phyloP scores from a whole-genome alignment of 1,284 basidiomycete genomes.

The Sutorius eximius region DNA sequence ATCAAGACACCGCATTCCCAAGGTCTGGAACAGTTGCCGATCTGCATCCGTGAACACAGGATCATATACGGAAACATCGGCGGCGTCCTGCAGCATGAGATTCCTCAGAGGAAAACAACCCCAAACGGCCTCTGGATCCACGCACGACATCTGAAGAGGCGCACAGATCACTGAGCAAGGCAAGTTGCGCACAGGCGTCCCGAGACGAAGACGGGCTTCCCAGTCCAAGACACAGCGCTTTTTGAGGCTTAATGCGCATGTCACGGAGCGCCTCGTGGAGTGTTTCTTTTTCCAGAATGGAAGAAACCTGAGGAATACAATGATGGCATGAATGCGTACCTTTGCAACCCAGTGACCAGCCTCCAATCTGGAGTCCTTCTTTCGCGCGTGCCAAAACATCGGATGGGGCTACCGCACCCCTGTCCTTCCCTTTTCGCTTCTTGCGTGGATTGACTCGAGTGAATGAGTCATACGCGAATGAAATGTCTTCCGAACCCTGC shows the following conservation, averaged over 20 bases:
- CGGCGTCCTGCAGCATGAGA: conserved; percentile 41
- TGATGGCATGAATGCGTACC: conserved; percentile 23
- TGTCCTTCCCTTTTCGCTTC: conserved; percentile 31
- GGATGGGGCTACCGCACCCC: conserved; percentile 25
- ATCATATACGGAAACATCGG: conserved; percentile 59
- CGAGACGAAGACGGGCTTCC: conserved; percentile 63
- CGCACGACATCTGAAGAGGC: conserved; percentile 56
- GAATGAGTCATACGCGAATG: conserved; percentile 41
- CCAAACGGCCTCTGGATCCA: conserved; percentile 21
- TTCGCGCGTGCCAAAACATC: conserved; percentile 38
- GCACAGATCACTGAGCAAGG: conserved; percentile 58
- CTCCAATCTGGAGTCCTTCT: conserved; percentile 37
- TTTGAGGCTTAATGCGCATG: conserved; percentile 21
- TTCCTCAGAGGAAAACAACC: not conserved
- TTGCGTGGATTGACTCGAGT: conserved; percentile 43
- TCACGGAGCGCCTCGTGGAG: conserved; percentile 36
- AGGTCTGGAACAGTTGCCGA: conserved; percentile 46
- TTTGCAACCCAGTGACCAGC: conserved; percentile 46
- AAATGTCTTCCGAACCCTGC: conserved; percentile 14
- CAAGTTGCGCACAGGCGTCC: conserved; percentile 65
- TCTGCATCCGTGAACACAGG: conserved; percentile 69
- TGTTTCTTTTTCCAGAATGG: conserved; percentile 30
- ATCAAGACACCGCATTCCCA: conserved; percentile 48
- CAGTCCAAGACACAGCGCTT: conserved; percentile 63
- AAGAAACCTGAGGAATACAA: not conserved